Evolutionary conservation across 164 flowering plant genomes (phyloP).

Genomic region (grape (Vitis vinifera)): ASM3070453v1 NC_081812.1:22205001-22205500

Average conservation of each 20-base stretch:
- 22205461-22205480: background rate
- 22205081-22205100: slow-evolving; percentile 78
- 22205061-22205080: slow-evolving; percentile 90
- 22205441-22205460: background rate
- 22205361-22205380: background rate
- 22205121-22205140: slow-evolving; percentile 73
- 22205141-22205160: slow-evolving; percentile 53
- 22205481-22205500: background rate
- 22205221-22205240: no score
- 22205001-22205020: slow-evolving; percentile 94
- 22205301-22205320: no score
- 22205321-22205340: background rate
- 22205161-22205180: slow-evolving; percentile 93
- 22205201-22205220: background rate
- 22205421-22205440: no score
- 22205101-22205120: slow-evolving; percentile 83
- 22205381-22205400: background rate
- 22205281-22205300: no score
- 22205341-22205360: background rate
- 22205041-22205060: slow-evolving; percentile 90
- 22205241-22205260: no score
- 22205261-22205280: no score
- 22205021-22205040: slow-evolving; percentile 95
- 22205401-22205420: no score
- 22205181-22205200: slow-evolving; percentile 28